Conservation (phyloP, 2,329 filamentous ascomycete genomes). For the Byssoonygena ceratinophila region DNA sequence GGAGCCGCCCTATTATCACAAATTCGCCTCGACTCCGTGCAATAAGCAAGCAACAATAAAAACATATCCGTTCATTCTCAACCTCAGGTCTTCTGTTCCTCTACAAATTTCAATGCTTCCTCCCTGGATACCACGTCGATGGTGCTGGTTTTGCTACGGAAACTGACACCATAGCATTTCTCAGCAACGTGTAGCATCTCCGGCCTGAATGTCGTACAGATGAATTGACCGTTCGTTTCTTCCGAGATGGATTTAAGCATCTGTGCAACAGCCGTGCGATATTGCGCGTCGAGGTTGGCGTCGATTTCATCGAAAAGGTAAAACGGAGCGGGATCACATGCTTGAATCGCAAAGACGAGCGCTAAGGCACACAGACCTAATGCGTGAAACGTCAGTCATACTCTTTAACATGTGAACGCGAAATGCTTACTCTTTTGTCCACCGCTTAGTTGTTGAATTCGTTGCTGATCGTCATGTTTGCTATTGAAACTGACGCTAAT, state of each 20-base stretch:
- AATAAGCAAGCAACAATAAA: slow-evolving; percentile 3
- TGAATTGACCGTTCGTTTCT: slow-evolving; percentile 62
- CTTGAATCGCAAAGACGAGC: slow-evolving; percentile 96
- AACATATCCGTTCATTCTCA: background rate
- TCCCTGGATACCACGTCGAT: slow-evolving; percentile 84
- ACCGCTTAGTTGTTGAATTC: slow-evolving; percentile 92
- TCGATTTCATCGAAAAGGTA: slow-evolving; percentile 99
- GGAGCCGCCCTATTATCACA: background rate
- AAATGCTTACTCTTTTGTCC: slow-evolving; percentile 78
- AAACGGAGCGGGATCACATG: slow-evolving; percentile 93
- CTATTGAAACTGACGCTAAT: slow-evolving; percentile 98
- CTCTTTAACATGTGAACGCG: background rate
- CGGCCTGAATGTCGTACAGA: slow-evolving; percentile 95
- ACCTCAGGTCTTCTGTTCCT: slow-evolving; percentile 55
- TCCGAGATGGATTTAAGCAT: slow-evolving; percentile 69
- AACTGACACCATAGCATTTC: slow-evolving; percentile 95
- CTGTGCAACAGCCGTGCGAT: slow-evolving; percentile 85
- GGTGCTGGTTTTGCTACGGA: slow-evolving; percentile 79
- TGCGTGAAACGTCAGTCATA: slow-evolving; percentile 2
- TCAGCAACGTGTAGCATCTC: slow-evolving; percentile 93
- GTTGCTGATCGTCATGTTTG: slow-evolving; percentile 95
- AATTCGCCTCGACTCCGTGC: slow-evolving; percentile 3
- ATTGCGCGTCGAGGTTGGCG: slow-evolving; percentile 94
- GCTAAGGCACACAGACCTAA: slow-evolving; percentile 87
- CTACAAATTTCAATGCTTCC: slow-evolving; percentile 85